Base-by-base conservation (phyloP, 2,329 filamentous ascomycete genomes). In the Plenodomus tracheiphilus region DNA sequence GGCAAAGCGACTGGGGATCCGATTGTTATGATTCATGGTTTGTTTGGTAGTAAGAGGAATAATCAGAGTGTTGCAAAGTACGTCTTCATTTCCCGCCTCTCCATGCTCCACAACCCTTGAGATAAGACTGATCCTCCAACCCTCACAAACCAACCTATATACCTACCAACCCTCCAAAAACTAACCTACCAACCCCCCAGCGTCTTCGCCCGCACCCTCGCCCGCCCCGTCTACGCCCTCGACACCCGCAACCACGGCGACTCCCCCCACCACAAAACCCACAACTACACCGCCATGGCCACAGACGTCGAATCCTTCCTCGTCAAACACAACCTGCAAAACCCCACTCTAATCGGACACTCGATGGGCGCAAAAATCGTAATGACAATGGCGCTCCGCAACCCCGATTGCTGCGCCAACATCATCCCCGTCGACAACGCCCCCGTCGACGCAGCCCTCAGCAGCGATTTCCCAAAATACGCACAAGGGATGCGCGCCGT, bases 311-410 rank as follows among this genome's bases (percentile, higher is more conserved):
- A 86, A 46, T 78, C 81, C 38, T 97, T 97, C 71, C 86, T 97
- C 47, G 62, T 79, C 4, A 76, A 88, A 46, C 87, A 95, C 70
- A 77, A 79, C 3, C 75, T 97, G n/a, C 76, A 81, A 38, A 77
- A 88, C 21, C 79, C 86, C 2, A 91, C 88, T 0, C 75, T 97
- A 21, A 94, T 97, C 64, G 93, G 93, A 0, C 94, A 97, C 74
- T 96, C 91, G 1, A 97, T 97, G 93, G 93, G 94, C 55, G 93
- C 93, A 39, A 97, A 97, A 77, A 86, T 88, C 2, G 91, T 90
- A 61, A 97, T 97, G 93, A 80, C 88, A 0, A 78, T 97, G 49
- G 91, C 91, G 3, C 81, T 97, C 30, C 78, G 81, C 37, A 80
- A 84, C 1, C 89, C 90, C 0, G 76, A 83, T 5, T 75, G 85